phyloP scores from a whole-genome alignment of 1,139 yeast genomes.

The Blastobotrys malaysiensis region DNA sequence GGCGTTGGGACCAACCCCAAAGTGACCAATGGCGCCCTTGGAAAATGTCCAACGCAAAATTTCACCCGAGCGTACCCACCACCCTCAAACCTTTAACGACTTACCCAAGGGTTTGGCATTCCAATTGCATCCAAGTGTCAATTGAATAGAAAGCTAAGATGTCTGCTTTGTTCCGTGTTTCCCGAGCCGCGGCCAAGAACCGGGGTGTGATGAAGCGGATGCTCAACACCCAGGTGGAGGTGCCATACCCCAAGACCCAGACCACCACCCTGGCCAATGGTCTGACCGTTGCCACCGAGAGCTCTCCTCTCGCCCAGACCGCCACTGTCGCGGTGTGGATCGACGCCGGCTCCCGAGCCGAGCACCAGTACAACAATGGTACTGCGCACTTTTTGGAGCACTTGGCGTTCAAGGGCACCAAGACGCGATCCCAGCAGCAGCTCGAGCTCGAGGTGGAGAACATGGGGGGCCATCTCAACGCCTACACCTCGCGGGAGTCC shows the following conservation, averaged over 20 bases:
- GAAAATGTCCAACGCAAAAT: background rate
- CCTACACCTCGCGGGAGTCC: slow-evolving; percentile 94
- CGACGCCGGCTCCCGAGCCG: slow-evolving; percentile 98
- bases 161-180: slow-evolving; percentile 27
- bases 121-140: slow-evolving; percentile 1
- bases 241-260: slow-evolving; percentile 42
- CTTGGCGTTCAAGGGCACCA: slow-evolving; percentile 92
- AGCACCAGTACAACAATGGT: slow-evolving; percentile 75
- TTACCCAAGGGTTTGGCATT: background rate
- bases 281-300: slow-evolving; percentile 86
- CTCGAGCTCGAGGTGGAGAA: slow-evolving; percentile 92
- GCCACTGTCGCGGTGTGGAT: slow-evolving; percentile 98
- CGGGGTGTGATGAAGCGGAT: slow-evolving; percentile 18
- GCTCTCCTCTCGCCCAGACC: slow-evolving; percentile 80
- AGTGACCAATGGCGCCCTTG: background rate
- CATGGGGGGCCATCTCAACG: slow-evolving; percentile 94
- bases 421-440: slow-evolving; percentile 70
- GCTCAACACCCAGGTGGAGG: slow-evolving; percentile 26
- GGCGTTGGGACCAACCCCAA: background rate
- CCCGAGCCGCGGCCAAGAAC: slow-evolving; percentile 14
- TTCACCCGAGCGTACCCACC: background rate
- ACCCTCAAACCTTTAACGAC: background rate
- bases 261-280: slow-evolving; percentile 76
- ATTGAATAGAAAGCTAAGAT: slow-evolving; percentile 10
- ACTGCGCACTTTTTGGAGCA: slow-evolving; percentile 98